Evolutionary conservation across 1,284 basidiomycete genomes (phyloP).

Genomic region (Chalciporus piperatoides): DNA sequence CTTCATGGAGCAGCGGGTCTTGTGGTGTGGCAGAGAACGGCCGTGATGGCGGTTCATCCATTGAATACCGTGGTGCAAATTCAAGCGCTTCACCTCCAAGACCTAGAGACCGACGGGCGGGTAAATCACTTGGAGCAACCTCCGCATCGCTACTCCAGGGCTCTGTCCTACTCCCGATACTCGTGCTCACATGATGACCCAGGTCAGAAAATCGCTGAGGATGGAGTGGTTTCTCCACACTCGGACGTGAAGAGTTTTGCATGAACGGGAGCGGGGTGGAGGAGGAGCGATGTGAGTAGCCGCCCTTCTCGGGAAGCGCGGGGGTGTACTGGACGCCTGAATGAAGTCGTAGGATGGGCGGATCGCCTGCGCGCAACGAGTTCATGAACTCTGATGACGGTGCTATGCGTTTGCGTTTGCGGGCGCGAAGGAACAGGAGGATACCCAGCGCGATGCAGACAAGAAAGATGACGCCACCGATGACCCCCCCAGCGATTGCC

Average conservation of each 20-base stretch:
- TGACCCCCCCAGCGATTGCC: slow-evolving; percentile 41
- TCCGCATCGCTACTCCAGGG: slow-evolving; percentile 20
- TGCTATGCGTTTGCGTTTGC: slow-evolving; percentile 38
- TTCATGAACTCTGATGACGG: slow-evolving; percentile 50
- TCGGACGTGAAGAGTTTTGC: slow-evolving; percentile 16
- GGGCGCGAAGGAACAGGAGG: slow-evolving; percentile 35
- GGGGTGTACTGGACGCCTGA: slow-evolving; percentile 20
- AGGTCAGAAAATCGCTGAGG: slow-evolving; percentile 18
- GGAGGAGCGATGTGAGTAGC: slow-evolving; percentile 3
- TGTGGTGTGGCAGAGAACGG: too few species aligned
- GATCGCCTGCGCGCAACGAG: slow-evolving; percentile 20
- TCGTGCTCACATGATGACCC: slow-evolving; percentile 9
- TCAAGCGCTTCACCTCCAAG: slow-evolving; percentile 6
- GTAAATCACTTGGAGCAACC: neutral
- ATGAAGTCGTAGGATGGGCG: slow-evolving; percentile 29
- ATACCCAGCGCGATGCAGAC: slow-evolving; percentile 25
- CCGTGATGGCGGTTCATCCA: slow-evolving; percentile 7
- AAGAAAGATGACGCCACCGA: slow-evolving; percentile 38
- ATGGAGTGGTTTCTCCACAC: slow-evolving; percentile 21
- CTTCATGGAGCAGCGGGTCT: neutral
- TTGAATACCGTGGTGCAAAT: slow-evolving; percentile 14
- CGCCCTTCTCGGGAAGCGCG: slow-evolving; percentile 20
- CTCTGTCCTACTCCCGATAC: slow-evolving; percentile 21
- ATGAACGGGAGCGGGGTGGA: slow-evolving; percentile 12
- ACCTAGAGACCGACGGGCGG: slow-evolving; percentile 2